These are phyloP conservation scores for Saturnispora saitoi DNA, from an alignment of 805 yeast genomes.

Conservation along the genomic window DNA sequence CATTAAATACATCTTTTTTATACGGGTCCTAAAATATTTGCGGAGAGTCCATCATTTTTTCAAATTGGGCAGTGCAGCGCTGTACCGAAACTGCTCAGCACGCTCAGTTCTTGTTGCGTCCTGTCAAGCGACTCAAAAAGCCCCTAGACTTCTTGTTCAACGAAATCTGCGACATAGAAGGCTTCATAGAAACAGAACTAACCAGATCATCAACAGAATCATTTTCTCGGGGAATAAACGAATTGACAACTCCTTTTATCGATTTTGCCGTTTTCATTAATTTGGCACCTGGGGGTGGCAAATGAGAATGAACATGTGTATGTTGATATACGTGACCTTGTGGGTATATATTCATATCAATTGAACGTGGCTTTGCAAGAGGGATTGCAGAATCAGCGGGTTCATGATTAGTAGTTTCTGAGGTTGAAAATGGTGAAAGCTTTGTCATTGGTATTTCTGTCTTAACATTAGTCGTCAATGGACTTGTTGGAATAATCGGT, in stretches of 20 bases:
- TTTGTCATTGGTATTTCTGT: background rate
- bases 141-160: background rate
- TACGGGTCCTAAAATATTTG: background rate
- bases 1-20: background rate
- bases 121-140: slow-evolving; percentile 4
- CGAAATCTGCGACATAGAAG: background rate
- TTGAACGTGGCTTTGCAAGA: background rate
- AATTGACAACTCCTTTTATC: background rate
- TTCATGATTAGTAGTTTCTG: background rate
- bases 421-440: background rate
- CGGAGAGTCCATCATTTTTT: background rate
- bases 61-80: background rate
- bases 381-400: background rate
- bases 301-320: background rate
- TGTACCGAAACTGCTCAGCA: background rate
- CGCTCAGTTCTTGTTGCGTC: background rate
- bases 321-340: background rate
- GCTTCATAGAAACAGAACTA: background rate
- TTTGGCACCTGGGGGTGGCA: background rate
- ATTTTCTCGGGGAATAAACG: background rate
- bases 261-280: background rate
- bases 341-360: background rate
- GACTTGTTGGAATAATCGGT: background rate
- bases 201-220: background rate
- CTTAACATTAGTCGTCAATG: background rate